Conservation (phyloP, 345 rosid genomes). For the Aurinia saxatilis region DNA sequence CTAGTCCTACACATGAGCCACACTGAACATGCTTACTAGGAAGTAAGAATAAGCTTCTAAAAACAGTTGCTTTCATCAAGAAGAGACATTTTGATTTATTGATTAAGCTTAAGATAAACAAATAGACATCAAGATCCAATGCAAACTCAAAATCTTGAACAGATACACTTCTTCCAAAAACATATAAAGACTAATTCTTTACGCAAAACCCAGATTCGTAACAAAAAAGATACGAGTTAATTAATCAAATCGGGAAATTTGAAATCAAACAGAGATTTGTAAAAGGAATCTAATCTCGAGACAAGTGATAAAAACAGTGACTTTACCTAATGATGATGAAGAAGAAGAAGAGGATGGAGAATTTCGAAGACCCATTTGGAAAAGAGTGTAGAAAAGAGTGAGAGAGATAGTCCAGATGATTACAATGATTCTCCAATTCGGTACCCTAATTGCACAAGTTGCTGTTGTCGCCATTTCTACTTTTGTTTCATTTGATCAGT, state of each 20-base stretch:
- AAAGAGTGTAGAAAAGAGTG: slow-evolving; percentile 38
- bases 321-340: slow-evolving; percentile 30
- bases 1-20: not conserved
- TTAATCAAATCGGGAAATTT: not conserved
- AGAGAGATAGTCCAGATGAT: slow-evolving; percentile 47
- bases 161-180: not conserved
- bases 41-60: not conserved
- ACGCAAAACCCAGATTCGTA: not conserved
- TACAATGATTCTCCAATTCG: slow-evolving; percentile 44
- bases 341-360: slow-evolving; percentile 28
- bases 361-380: slow-evolving; percentile 43
- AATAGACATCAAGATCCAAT: not conserved
- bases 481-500: not conserved
- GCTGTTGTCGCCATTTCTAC: slow-evolving; percentile 26
- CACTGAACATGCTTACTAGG: too few relatives aligned
- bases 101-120: not conserved
- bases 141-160: not conserved
- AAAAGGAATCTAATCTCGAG: not conserved
- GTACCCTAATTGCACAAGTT: slow-evolving; percentile 17
- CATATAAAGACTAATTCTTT: not conserved
- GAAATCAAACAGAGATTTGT: not conserved
- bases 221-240: not conserved
- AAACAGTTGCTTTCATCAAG: not conserved
- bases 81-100: not conserved
- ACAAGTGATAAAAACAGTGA: not conserved